Evolutionary conservation across 164 flowering plant species (phyloP).

Genomic region (Paratinospora sagittata): DNA sequence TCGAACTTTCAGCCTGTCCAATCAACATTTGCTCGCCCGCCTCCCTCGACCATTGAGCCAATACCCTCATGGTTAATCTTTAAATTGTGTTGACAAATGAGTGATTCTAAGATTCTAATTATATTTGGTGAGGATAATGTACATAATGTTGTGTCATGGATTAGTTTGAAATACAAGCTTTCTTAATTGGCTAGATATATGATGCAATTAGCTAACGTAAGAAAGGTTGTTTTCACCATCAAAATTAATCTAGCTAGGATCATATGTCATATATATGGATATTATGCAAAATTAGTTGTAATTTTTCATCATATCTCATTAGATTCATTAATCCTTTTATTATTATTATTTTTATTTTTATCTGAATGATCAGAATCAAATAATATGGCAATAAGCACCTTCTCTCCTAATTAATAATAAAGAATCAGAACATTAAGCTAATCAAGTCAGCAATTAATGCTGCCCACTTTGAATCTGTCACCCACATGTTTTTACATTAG

Average conservation of each 20-base stretch:
- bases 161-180: too few species aligned
- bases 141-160: neutral
- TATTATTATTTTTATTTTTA: neutral
- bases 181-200: too few species aligned
- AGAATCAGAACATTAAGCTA: neutral
- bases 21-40: too few species aligned
- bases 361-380: neutral
- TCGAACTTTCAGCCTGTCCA: too few species aligned
- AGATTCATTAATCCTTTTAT: neutral
- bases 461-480: neutral
- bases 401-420: neutral
- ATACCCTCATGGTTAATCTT: too few species aligned
- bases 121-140: neutral
- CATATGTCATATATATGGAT: too few species aligned
- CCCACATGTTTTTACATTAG: neutral
- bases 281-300: too few species aligned
- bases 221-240: neutral
- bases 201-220: neutral
- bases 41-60: too few species aligned
- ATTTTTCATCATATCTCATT: too few species aligned
- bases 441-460: neutral
- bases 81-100: neutral
- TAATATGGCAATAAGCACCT: too few species aligned
- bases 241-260: too few species aligned
- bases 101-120: conserved; percentile 1